phyloP scores from a whole-genome alignment of 2,329 filamentous ascomycete species.

The Incumbomyces lentus region DNA sequence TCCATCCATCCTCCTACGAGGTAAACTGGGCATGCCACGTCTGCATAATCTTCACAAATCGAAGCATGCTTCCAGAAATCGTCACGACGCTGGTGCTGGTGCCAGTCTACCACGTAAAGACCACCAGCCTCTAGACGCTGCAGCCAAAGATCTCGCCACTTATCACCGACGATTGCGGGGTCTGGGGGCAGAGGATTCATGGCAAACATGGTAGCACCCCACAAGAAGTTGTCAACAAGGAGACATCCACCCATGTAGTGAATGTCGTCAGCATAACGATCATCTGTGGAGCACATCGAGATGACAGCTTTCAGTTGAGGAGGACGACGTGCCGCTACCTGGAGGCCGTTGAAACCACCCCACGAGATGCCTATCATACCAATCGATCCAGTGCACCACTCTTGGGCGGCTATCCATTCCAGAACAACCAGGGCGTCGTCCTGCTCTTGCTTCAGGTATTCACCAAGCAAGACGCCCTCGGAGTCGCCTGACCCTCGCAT shows the following conservation, averaged over 20 bases:
- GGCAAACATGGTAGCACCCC: slow-evolving; percentile 11
- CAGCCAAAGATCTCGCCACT: slow-evolving; percentile 12
- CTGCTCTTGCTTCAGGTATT: slow-evolving; percentile 11
- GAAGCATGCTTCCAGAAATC: slow-evolving; percentile 11
- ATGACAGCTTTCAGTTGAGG: slow-evolving; percentile 8
- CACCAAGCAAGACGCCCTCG: slow-evolving; percentile 8
- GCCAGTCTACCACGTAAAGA: slow-evolving; percentile 10
- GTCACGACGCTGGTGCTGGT: slow-evolving; percentile 9
- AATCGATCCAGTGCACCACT: slow-evolving; percentile 9
- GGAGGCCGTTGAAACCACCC: slow-evolving; percentile 10
- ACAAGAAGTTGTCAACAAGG: slow-evolving; percentile 10
- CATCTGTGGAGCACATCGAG: slow-evolving; percentile 8
- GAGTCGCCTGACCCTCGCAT: slow-evolving; percentile 10
- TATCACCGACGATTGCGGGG: slow-evolving; percentile 8
- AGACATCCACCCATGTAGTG: slow-evolving; percentile 9
- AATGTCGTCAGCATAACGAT: slow-evolving; percentile 8
- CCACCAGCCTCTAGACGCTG: slow-evolving; percentile 9
- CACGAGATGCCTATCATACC: slow-evolving; percentile 11
- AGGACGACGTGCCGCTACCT: slow-evolving; percentile 7
- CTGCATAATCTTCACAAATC: slow-evolving; percentile 9
- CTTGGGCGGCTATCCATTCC: slow-evolving; percentile 8
- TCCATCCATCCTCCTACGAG: slow-evolving; percentile 11
- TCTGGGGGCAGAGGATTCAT: slow-evolving; percentile 11
- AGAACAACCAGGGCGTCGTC: slow-evolving; percentile 8
- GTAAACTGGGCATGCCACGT: slow-evolving; percentile 9